Evolutionary conservation across 2,329 filamentous ascomycete species (phyloP), one percentile per base, ranked within the genome.

Genomic region (Furcasterigmium furcatum): DNA sequence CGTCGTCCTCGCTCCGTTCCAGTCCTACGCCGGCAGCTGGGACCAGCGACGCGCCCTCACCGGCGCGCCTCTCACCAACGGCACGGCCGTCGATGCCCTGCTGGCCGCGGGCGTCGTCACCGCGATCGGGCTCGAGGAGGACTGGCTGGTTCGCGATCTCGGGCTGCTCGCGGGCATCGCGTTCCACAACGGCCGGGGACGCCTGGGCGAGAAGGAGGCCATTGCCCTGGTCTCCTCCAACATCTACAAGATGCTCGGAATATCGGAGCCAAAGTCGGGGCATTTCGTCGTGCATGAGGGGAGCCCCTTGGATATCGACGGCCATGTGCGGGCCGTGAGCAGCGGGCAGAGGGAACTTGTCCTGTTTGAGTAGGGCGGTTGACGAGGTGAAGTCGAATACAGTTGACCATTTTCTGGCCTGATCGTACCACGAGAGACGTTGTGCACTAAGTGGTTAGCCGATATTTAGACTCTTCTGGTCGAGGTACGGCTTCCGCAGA

Each of bases 241-340:
- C 51, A 63, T 85, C 4, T 78, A 79, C 55, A 70, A 73, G 50
- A 72, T 86, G 10, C 61, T 87, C 12, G 81, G 80, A 0, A 52
- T 78, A 2, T 54, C 70, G 34, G 55, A 60, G 45, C 48, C 58
- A 7, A 52, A 56, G 43, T 49, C 51, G 2, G 53, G 67, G 0
- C 75, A 85, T 51, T 87, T 85, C 63, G 70, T 84, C 4, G 69
- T 87, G 6, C 81, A 73, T 43, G 82, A 87, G 57, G 82, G 82
- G 0, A 81, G 70, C 52, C 84, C 84, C 18, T 56, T 87, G 49
- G 72, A 82, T 53, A 77, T 85, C 56, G 77, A 74, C 5, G 72
- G 73, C 6, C 63, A 75, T 40, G 70, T 85, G 38, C 72, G 72
- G 57, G 80, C 73, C 10, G 74, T 84, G 13, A 73, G 70, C 7